These are phyloP conservation scores for Sanghuangporus baumii DNA, from an alignment of 1,284 basidiomycete species.

Conservation along the genomic window DNA sequence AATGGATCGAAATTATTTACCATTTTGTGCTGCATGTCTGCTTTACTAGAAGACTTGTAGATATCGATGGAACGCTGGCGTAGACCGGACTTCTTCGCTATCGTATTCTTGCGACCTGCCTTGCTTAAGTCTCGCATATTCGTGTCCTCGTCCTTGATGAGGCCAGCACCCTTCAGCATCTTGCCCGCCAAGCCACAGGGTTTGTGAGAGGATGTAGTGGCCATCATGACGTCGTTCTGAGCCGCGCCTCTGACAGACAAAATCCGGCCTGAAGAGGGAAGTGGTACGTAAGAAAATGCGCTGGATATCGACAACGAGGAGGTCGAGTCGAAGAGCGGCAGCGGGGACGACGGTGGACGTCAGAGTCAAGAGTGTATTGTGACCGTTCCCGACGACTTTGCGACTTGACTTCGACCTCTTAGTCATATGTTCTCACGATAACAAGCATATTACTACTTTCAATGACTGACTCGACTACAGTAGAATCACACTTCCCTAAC, in stretches of 20 bases:
- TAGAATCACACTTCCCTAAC: not conserved
- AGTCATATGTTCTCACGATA: not conserved
- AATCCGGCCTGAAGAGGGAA: not conserved
- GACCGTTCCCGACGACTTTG: slow-evolving; percentile 7
- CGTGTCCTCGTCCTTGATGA: slow-evolving; percentile 54
- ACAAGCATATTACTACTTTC: not conserved
- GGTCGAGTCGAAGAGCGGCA: not conserved
- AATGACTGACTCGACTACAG: not conserved
- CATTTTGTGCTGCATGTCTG: slow-evolving; percentile 43
- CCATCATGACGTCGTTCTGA: slow-evolving; percentile 6
- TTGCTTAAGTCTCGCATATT: slow-evolving; percentile 67
- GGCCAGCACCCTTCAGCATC: slow-evolving; percentile 61
- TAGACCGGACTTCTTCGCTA: slow-evolving; percentile 47
- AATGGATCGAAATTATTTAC: slow-evolving; percentile 60
- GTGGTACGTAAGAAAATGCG: not conserved
- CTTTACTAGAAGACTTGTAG: slow-evolving; percentile 42
- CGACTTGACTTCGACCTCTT: not conserved
- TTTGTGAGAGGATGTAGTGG: slow-evolving; percentile 29
- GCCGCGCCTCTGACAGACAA: not conserved
- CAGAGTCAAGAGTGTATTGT: not conserved
- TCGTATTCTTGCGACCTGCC: slow-evolving; percentile 51
- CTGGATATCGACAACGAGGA: not conserved
- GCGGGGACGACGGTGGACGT: slow-evolving; percentile 5
- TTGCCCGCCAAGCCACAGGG: slow-evolving; percentile 49
- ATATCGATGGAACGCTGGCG: slow-evolving; percentile 52